Evolutionary conservation across 148 eudicot genomes (phyloP).

Genomic region (Beta vulgaris): DNA sequence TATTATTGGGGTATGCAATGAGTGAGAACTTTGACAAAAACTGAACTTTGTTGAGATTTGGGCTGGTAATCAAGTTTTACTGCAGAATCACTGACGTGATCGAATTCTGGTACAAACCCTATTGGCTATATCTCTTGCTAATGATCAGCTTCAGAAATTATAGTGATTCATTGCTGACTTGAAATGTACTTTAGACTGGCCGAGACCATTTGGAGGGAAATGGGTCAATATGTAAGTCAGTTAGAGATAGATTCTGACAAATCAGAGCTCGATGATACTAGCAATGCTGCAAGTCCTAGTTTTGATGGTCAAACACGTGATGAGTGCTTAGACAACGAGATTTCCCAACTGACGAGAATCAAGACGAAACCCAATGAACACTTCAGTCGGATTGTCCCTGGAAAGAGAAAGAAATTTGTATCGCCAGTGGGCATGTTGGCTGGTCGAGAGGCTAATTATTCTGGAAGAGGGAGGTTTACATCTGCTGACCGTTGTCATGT

Average conservation of each 20-base stretch:
- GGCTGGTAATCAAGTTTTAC: neutral
- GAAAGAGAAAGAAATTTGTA: slow-evolving; percentile 38
- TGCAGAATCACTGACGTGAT: neutral
- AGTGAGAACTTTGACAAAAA: no score
- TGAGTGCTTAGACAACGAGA: slow-evolving; percentile 49
- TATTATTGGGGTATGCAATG: no score
- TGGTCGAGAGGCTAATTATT: slow-evolving; percentile 70
- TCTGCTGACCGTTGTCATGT: slow-evolving; percentile 67
- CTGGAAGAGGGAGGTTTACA: slow-evolving; percentile 67
- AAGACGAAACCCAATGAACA: slow-evolving; percentile 58
- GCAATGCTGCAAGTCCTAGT: neutral
- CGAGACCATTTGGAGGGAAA: slow-evolving; percentile 20
- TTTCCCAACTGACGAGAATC: slow-evolving; percentile 66
- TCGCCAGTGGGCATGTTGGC: slow-evolving; percentile 61
- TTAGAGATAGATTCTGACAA: slow-evolving; percentile 22
- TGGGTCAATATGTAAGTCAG: slow-evolving; percentile 31
- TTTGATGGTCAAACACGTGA: slow-evolving; percentile 3
- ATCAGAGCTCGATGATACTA: slow-evolving; percentile 10
- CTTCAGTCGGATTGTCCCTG: slow-evolving; percentile 35
- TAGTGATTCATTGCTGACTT: neutral
- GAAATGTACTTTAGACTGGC: slow-evolving; percentile 24
- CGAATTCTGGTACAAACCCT: neutral
- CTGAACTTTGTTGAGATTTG: no score
- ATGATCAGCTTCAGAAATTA: neutral
- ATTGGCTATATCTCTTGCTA: neutral